Evolutionary conservation across 305 asterid genomes (phyloP).

Genomic region (Fraxinus greggii): DNA sequence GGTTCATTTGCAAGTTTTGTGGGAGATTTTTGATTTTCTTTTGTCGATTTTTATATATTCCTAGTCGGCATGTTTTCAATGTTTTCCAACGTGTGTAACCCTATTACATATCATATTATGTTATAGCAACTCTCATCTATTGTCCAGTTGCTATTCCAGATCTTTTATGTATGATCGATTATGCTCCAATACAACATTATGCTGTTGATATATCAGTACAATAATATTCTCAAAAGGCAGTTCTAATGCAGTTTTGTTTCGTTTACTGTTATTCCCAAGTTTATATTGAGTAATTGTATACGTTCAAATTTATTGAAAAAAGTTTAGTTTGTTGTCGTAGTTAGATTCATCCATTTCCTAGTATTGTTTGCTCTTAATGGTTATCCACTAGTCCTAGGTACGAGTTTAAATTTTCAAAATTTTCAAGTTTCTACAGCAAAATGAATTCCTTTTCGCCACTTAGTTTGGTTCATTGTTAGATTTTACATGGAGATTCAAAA

Average conservation of each 20-base stretch:
- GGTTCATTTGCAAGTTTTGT: constrained; percentile 17
- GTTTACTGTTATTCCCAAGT: neutral
- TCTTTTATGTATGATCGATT: neutral
- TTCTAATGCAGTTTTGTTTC: neutral
- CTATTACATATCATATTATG: constrained; percentile 16
- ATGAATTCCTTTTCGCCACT: neutral
- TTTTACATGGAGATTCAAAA: neutral
- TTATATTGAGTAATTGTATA: neutral
- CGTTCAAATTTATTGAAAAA: neutral
- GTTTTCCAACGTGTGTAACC: constrained; percentile 17
- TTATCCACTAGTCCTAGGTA: neutral
- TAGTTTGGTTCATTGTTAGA: neutral
- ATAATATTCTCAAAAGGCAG: neutral
- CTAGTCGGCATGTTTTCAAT: neutral
- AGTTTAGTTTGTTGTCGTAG: neutral
- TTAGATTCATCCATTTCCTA: neutral
- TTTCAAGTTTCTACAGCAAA: neutral
- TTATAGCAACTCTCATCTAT: constrained; percentile 15
- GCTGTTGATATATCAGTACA: neutral
- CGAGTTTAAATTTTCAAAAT: neutral
- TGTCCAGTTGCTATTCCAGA: constrained; percentile 11
- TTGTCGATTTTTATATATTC: neutral
- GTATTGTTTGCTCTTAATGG: neutral
- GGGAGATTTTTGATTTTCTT: neutral
- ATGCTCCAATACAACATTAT: neutral